Conservation (phyloP, 2,329 filamentous ascomycete species). For the Nakataea oryzae region DNA sequence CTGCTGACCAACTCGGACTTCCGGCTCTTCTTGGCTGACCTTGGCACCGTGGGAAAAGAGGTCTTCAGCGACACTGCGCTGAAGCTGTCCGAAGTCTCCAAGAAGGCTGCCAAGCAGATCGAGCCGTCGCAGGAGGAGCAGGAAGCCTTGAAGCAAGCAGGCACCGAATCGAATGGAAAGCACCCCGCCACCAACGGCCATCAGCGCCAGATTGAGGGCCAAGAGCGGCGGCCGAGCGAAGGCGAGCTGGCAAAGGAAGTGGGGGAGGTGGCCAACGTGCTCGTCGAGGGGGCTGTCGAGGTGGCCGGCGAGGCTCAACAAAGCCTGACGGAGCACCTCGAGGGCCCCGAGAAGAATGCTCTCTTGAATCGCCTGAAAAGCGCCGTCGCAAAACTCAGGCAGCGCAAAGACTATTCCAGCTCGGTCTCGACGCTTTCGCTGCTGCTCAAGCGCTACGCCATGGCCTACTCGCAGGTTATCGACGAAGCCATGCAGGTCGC, state of each 20-base stretch:
- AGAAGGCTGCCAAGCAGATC: constrained; percentile 61
- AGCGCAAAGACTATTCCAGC: constrained; percentile 72
- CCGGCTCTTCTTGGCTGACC: constrained; percentile 71
- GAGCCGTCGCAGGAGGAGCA: constrained; percentile 56
- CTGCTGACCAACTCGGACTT: constrained; percentile 87
- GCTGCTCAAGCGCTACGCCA: constrained; percentile 68
- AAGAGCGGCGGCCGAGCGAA: neutral
- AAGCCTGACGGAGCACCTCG: constrained; percentile 65
- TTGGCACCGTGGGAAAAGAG: constrained; percentile 68
- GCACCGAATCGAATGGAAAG: constrained; percentile 20
- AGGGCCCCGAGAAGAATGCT: constrained; percentile 61
- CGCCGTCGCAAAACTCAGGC: constrained; percentile 61
- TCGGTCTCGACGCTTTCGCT: constrained; percentile 72
- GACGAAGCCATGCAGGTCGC: constrained; percentile 56
- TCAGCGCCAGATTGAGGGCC: constrained; percentile 38
- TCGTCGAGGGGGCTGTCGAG: constrained; percentile 41
- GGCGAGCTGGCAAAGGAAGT: constrained; percentile 49
- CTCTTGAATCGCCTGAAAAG: constrained; percentile 67
- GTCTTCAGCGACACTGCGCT: constrained; percentile 82
- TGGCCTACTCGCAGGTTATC: constrained; percentile 64
- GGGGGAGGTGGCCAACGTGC: constrained; percentile 40
- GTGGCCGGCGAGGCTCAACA: constrained; percentile 49
- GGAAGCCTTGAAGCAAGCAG: constrained; percentile 31
- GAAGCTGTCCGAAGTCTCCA: constrained; percentile 64
- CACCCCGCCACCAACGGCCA: constrained; percentile 16